Conservation (phyloP, 2,329 filamentous ascomycete genomes). For the Paracamarosporium sp. region DNA sequence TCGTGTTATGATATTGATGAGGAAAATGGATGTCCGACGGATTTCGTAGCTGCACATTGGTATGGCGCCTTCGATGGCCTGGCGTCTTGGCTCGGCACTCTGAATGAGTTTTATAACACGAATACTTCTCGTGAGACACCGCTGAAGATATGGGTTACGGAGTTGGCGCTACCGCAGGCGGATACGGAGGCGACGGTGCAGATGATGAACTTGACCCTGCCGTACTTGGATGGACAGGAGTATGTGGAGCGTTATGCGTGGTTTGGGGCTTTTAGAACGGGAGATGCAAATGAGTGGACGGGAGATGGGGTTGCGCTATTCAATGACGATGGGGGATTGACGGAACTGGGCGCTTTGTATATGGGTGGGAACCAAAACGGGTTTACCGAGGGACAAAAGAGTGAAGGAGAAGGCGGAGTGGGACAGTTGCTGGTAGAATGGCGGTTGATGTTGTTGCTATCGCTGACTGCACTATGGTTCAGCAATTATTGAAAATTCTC, state of each 20-base stretch:
- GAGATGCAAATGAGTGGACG: constrained; percentile 45
- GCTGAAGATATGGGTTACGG: constrained; percentile 74
- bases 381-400: constrained; percentile 39
- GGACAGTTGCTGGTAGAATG: background rate
- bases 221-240: constrained; percentile 70
- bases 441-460: constrained; percentile 8
- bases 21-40: constrained; percentile 53
- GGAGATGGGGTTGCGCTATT: constrained; percentile 44
- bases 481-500: constrained; percentile 7
- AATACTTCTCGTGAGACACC: constrained; percentile 59
- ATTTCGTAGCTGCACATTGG: constrained; percentile 61
- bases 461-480: constrained; percentile 3
- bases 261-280: constrained; percentile 42
- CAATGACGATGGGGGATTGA: constrained; percentile 37
- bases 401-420: constrained; percentile 33
- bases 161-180: constrained; percentile 70
- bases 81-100: constrained; percentile 69
- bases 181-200: constrained; percentile 63
- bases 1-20: constrained; percentile 56
- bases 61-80: constrained; percentile 73
- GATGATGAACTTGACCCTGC: constrained; percentile 73
- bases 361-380: constrained; percentile 32
- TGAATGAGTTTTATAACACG: constrained; percentile 57
- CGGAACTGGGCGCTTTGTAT: constrained; percentile 40
- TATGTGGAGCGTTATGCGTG: constrained; percentile 49